phyloP scores from a whole-genome alignment of 2,329 filamentous ascomycete genomes.

The Pseudogymnoascus sp. region DNA sequence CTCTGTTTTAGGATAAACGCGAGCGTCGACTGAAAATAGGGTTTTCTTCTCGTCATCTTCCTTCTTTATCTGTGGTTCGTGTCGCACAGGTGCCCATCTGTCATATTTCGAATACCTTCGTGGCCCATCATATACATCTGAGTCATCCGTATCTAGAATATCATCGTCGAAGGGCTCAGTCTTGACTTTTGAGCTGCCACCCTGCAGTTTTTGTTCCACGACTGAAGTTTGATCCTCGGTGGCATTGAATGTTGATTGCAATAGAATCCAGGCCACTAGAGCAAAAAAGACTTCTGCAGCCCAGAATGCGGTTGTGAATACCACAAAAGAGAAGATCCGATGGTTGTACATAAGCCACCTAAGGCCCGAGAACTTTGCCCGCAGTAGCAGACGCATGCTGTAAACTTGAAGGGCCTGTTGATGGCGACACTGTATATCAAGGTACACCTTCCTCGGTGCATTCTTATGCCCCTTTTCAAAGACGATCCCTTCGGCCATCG shows the following conservation, averaged over 20 bases:
- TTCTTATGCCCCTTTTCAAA: slow-evolving; percentile 42
- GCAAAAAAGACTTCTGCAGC: slow-evolving; percentile 62
- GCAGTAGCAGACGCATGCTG: slow-evolving; percentile 57
- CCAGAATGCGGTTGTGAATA: slow-evolving; percentile 72
- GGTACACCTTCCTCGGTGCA: slow-evolving; percentile 45
- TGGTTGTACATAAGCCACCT: slow-evolving; percentile 84
- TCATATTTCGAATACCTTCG: slow-evolving; percentile 39
- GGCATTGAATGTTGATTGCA: slow-evolving; percentile 14
- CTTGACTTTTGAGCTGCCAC: slow-evolving; percentile 18
- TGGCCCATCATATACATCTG: slow-evolving; percentile 36
- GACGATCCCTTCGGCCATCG: slow-evolving; percentile 65
- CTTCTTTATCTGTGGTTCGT: slow-evolving; percentile 26
- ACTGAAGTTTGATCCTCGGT: slow-evolving; percentile 19
- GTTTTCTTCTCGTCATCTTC: slow-evolving; percentile 23
- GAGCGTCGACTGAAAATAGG: slow-evolving; percentile 19
- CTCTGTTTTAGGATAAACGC: slow-evolving; percentile 27
- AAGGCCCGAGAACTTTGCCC: slow-evolving; percentile 68
- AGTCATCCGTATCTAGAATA: slow-evolving; percentile 23
- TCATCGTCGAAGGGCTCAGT: slow-evolving; percentile 21
- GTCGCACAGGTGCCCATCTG: slow-evolving; percentile 36
- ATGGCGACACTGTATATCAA: slow-evolving; percentile 30
- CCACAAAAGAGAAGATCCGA: slow-evolving; percentile 59
- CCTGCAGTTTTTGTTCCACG: slow-evolving; percentile 19
- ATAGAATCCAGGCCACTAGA: slow-evolving; percentile 55
- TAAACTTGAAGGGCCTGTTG: slow-evolving; percentile 71